Percentiles rank a stretch among this genome's conserved stretches.
Conservation (phyloP, 108 stramenopile species). For the Tribonema minus region DNA sequence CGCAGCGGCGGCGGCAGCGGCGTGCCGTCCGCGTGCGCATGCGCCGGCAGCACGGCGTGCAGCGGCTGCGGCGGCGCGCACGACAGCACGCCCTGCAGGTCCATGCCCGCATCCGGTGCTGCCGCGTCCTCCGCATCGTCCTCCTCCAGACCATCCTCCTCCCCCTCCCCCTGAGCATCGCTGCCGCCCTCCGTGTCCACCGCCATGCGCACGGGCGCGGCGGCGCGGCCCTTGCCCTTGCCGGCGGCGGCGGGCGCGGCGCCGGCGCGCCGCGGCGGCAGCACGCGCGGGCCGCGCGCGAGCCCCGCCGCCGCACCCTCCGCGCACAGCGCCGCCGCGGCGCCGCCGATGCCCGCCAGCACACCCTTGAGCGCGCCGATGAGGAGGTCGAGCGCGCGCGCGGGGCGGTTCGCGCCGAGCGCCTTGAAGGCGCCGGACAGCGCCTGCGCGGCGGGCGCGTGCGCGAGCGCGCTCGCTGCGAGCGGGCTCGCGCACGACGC, state of each 20-base stretch:
- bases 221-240: slow-evolving; percentile 5
- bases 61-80: slow-evolving; percentile 19
- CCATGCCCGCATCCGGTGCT: too few relatives aligned
- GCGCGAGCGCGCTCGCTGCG: slow-evolving; percentile 55
- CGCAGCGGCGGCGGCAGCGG: slow-evolving; percentile 1
- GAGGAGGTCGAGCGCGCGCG: slow-evolving; percentile 61
- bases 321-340: neutral
- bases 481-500: slow-evolving; percentile 66
- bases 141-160: too few relatives aligned
- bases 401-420: slow-evolving; percentile 57
- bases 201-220: neutral
- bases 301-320: neutral
- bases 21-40: neutral
- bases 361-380: neutral
- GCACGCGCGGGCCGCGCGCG: neutral
- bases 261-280: neutral
- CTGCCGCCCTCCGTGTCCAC: too few relatives aligned
- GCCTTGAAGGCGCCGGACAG: slow-evolving; percentile 37
- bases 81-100: slow-evolving; percentile 14
- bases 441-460: slow-evolving; percentile 66
- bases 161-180: too few relatives aligned
- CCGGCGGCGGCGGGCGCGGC: neutral
- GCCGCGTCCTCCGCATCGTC: too few relatives aligned
- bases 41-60: slow-evolving; percentile 5
- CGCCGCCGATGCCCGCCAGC: neutral